Conservation (phyloP, 352 stramenopile genomes). For the Pythium angustatum region DNA sequence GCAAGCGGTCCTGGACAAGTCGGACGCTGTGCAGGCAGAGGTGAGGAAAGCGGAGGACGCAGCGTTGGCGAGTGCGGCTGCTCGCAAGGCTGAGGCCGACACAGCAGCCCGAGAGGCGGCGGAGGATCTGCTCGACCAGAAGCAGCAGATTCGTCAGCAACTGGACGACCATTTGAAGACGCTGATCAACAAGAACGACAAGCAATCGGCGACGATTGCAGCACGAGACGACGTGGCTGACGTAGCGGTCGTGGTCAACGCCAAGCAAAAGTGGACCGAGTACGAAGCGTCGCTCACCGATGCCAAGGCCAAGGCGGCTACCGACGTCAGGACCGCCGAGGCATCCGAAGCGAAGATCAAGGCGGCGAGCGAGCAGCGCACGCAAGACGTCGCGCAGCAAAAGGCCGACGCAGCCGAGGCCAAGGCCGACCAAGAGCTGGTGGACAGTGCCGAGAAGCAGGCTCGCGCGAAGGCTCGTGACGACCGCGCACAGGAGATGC, state of each 20-base stretch:
- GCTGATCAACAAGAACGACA: not conserved
- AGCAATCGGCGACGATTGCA: not conserved
- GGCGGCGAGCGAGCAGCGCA: no score
- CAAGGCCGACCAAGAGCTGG: not conserved
- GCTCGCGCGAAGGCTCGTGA: not conserved
- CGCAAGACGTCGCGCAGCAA: not conserved
- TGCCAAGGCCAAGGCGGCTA: slow-evolving; percentile 7
- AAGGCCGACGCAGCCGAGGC: not conserved
- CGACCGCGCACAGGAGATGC: not conserved
- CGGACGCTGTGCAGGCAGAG: not conserved
- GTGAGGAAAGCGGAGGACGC: not conserved
- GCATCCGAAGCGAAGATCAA: not conserved
- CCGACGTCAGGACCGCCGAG: not conserved
- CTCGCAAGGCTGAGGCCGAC: not conserved
- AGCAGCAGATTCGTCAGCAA: not conserved
- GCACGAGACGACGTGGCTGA: not conserved
- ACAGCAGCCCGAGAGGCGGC: not conserved
- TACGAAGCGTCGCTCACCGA: not conserved
- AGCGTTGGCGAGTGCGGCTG: not conserved
- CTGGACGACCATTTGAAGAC: slow-evolving; percentile 2
- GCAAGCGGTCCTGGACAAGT: not conserved
- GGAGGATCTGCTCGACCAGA: not conserved
- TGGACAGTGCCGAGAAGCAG: not conserved
- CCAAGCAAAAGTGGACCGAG: not conserved
- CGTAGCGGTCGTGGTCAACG: not conserved